Conservation (phyloP, 2,329 filamentous ascomycete species). For the Neocatenulostroma microsporum region DNA sequence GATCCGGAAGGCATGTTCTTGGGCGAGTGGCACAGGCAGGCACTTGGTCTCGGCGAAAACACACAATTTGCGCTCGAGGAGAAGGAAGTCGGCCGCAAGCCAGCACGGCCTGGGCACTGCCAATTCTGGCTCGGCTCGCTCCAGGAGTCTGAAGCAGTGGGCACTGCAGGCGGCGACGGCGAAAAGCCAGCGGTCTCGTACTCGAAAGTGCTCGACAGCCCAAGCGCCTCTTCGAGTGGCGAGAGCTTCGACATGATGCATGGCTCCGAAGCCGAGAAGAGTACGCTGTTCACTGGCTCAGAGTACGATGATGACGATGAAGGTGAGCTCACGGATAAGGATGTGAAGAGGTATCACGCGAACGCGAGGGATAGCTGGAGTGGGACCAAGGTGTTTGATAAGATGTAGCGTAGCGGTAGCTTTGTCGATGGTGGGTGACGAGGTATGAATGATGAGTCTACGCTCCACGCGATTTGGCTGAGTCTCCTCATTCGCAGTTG, state of each 20-base stretch:
- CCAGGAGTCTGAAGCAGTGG: conserved; percentile 15
- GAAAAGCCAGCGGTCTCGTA: background rate
- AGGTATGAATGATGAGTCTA: conserved; percentile 53
- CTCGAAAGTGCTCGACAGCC: conserved; percentile 6
- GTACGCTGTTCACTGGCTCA: conserved; percentile 16
- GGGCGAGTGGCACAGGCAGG: conserved; percentile 78
- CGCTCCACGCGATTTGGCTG: too few species aligned
- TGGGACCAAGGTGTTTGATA: conserved; percentile 31
- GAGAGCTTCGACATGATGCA: conserved; percentile 42
- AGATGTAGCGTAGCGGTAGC: too few species aligned
- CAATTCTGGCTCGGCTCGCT: conserved; percentile 25
- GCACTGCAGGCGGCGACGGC: conserved; percentile 3
- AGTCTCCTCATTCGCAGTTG: too few species aligned
- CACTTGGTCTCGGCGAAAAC: conserved; percentile 43
- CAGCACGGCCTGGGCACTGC: conserved; percentile 39
- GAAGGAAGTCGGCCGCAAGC: conserved; percentile 29
- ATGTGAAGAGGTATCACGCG: conserved; percentile 21
- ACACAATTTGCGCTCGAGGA: conserved; percentile 36
- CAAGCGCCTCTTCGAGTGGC: conserved; percentile 20
- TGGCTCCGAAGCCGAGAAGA: conserved; percentile 36
- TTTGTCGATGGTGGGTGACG: too few species aligned
- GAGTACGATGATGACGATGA: conserved; percentile 23
- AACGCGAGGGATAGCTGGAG: conserved; percentile 18
- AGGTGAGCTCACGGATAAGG: conserved; percentile 16
- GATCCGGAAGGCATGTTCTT: conserved; percentile 83